Evolutionary conservation across 805 yeast genomes (phyloP), one percentile per base, ranked within the genome.

Genomic region (Millerozyma miso): DNA sequence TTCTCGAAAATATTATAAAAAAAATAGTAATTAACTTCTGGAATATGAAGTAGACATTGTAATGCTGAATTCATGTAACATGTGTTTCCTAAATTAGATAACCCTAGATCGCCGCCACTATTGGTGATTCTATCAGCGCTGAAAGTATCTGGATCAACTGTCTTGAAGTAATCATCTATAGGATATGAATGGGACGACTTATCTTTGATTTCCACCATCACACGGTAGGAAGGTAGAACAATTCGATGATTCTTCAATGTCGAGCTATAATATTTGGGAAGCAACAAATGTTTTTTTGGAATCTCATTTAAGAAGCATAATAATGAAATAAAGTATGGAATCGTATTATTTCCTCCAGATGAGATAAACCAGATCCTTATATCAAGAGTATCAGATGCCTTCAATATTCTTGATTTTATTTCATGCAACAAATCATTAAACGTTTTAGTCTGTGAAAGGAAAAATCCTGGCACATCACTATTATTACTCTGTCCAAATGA

Each of bases 61-160:
- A 91, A 65, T 0, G 97, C 97, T 7, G 95, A 86, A 60, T 88
- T 89, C 97, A 90, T 89, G 60, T 88, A 90, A 61, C 97, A 90
- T 0, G 95, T 83, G 58, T 90, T 90, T 2, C 97, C 97, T 47
- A 89, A 66, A 56, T 88, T 90, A 40, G 60, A 73, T 67, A 55
- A 83, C 50, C 47, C 97, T 83, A 45, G 73, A 60, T 37, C 70
- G 57, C 50, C 97, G 14, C 67, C 65, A 8, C 48, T 40, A 0
- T 39, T 19, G 20, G 51, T 36, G 3, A 53, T 35, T 1, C 19
- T n/a, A 5, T 46, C 46, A 14, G 44, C 17, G 34, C 56, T 53
- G 35, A 45, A 52, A 31, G 44, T 39, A 3, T 43, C 38, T 12
- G 44, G 16, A 38, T 55, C 51, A 4, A 44, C 19, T 26, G 40